Percentiles rank a stretch among this genome's conserved stretches.
These are phyloP conservation scores for Xylaria sp. DNA, from an alignment of 2,329 filamentous ascomycete genomes.

Conservation along the genomic window DNA sequence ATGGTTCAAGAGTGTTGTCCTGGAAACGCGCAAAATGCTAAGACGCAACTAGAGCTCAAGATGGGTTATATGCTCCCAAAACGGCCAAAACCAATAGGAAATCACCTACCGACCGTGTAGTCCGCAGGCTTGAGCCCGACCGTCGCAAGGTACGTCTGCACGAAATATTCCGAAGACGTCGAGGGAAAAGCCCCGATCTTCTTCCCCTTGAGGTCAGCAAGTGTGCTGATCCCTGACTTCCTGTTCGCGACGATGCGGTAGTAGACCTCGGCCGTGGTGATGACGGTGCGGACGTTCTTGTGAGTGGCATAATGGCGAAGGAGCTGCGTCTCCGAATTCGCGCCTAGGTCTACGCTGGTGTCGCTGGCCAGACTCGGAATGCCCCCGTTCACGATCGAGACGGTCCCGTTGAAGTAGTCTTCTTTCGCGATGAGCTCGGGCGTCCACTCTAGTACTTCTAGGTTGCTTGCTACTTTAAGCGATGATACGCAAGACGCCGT, in stretches of 20 bases:
- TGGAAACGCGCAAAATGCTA: background rate
- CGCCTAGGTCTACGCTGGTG: constrained; percentile 47
- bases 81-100: background rate
- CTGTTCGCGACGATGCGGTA: constrained; percentile 50
- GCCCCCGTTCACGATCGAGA: constrained; percentile 47
- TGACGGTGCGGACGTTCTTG: constrained; percentile 48
- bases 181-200: constrained; percentile 47
- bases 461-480: constrained; percentile 40
- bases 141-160: constrained; percentile 45
- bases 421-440: constrained; percentile 41
- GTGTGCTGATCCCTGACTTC: constrained; percentile 42
- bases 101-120: constrained; percentile 40
- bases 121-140: constrained; percentile 45
- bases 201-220: constrained; percentile 49
- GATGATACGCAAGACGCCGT: constrained; percentile 2
- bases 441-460: constrained; percentile 42
- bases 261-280: constrained; percentile 49
- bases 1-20: background rate
- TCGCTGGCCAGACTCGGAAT: constrained; percentile 47
- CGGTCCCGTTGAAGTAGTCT: constrained; percentile 39
- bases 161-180: constrained; percentile 50
- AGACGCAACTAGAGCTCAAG: background rate
- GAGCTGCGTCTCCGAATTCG: constrained; percentile 52
- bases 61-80: too few relatives aligned
- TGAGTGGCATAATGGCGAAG: constrained; percentile 48